Evolutionary conservation across 2,329 filamentous ascomycete species (phyloP).

Genomic region (Calonectria honghensis): DNA sequence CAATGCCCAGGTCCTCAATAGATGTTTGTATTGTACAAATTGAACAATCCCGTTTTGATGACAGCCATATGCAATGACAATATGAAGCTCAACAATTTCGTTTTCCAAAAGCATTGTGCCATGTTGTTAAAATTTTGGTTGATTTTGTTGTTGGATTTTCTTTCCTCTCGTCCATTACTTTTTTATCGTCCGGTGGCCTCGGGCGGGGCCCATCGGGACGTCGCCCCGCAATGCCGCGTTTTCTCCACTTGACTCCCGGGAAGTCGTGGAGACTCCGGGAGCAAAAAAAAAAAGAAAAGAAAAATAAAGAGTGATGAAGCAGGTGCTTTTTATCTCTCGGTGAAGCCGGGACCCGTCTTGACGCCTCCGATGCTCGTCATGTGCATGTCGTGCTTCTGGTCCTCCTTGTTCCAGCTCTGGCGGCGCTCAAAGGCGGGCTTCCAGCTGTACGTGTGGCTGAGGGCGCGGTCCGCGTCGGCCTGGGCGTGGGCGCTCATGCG

Average conservation of each 20-base stretch:
- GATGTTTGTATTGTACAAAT: neutral
- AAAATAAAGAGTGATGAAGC: neutral
- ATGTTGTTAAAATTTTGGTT: neutral
- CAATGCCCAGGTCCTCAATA: too few species aligned
- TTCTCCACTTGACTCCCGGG: neutral
- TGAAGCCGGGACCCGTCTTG: slow-evolving; percentile 65
- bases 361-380: slow-evolving; percentile 64
- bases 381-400: slow-evolving; percentile 71
- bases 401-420: slow-evolving; percentile 73
- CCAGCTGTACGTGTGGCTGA: slow-evolving; percentile 64
- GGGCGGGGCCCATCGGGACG: too few species aligned
- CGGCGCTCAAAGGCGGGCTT: slow-evolving; percentile 67
- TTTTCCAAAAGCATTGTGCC: neutral
- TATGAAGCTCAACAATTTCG: neutral
- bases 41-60: neutral
- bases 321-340: slow-evolving; percentile 56
- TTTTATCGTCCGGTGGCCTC: neutral
- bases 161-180: neutral
- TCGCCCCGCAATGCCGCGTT: neutral
- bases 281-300: neutral
- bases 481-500: slow-evolving; percentile 46
- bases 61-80: neutral
- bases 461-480: slow-evolving; percentile 58
- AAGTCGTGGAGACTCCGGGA: neutral
- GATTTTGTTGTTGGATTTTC: neutral